These are phyloP conservation scores for Allium sativum DNA, from an alignment of 106 monocot genomes.

Conservation along the genomic window DNA sequence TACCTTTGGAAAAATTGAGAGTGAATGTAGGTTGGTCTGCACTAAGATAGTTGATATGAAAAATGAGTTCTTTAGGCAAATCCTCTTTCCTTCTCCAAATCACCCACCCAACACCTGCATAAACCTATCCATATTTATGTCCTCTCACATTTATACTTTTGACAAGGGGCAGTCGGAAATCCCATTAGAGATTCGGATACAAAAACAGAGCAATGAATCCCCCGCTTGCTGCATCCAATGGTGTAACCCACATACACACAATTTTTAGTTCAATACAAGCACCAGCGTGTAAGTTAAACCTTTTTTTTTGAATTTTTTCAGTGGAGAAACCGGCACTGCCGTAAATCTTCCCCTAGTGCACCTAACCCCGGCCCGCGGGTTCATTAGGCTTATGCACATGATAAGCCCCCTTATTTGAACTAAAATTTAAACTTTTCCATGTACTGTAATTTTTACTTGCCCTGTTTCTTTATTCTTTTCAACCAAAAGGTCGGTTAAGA, in stretches of 20 bases:
- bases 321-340: no score
- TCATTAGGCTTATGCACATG: no score
- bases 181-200: conserved; percentile 89
- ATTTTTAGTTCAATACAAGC: not conserved
- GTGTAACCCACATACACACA: conserved; percentile 56
- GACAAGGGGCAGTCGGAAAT: conserved; percentile 77
- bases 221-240: conserved; percentile 90
- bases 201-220: conserved; percentile 89
- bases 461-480: conserved; percentile 58
- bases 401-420: no score
- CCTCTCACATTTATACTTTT: conserved; percentile 96
- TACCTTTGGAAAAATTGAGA: conserved; percentile 95
- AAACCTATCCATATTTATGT: conserved; percentile 90
- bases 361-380: no score
- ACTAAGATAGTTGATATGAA: conserved; percentile 88
- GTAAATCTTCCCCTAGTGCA: no score
- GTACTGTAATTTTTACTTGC: conserved; percentile 6
- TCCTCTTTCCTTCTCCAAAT: conserved; percentile 92
- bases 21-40: conserved; percentile 95
- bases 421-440: no score
- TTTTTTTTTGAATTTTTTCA: no score
- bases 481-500: conserved; percentile 37
- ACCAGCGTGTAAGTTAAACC: not conserved
- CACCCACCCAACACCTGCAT: conserved; percentile 83
- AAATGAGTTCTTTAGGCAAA: conserved; percentile 87